Base-by-base conservation (phyloP, 805 yeast genomes). In the Metschnikowia arizonensis region DNA sequence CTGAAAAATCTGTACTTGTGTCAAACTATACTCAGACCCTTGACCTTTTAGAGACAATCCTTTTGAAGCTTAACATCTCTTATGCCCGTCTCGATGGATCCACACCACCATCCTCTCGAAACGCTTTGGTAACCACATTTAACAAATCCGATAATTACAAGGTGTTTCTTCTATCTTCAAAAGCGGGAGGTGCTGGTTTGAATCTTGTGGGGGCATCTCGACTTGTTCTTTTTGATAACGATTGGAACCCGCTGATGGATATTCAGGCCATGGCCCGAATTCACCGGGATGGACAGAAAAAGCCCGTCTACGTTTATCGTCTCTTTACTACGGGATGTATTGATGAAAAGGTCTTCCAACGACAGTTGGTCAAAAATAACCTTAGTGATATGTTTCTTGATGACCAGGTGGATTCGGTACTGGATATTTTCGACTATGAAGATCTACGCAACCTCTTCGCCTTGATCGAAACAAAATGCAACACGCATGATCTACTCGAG, bases 231-330 rank as follows among this genome's bases (percentile, higher is more conserved):
- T 85, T 87, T 58, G 99, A 93, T 60, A 88, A 93, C 52, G 98
- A 93, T 59, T 93, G 99, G 99, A 93, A 93, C 52, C 99, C 99
- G 0, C 80, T 97, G 0, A 75, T 83, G 10, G 99, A 93, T 59
- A 62, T 85, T 28, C 99, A 93, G 62, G 96, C 97, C 0, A 87
- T 91, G 95, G 96, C 97, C 1, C 69, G 99, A 50, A 82, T 93
- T 5, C 96, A 91, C 59, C 73, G 99, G 56, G 97, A 91, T 62
- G 99, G 99, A 0, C 99, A 93, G 61, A 77, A 65, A 39, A 76
- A 66, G 38, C 88, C 88, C 0, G 93, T 89, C 9, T 83, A 69
- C 59, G 82, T 91, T 25, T 93, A 93, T 59, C 73, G 99, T 53
- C 63, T 93, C 15, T 65, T 93, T 34, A 85, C 96, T 0, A 81